Evolutionary conservation across 768 basidiomycete genomes (phyloP).

Genomic region (Suillus fuscotomentosus): DNA sequence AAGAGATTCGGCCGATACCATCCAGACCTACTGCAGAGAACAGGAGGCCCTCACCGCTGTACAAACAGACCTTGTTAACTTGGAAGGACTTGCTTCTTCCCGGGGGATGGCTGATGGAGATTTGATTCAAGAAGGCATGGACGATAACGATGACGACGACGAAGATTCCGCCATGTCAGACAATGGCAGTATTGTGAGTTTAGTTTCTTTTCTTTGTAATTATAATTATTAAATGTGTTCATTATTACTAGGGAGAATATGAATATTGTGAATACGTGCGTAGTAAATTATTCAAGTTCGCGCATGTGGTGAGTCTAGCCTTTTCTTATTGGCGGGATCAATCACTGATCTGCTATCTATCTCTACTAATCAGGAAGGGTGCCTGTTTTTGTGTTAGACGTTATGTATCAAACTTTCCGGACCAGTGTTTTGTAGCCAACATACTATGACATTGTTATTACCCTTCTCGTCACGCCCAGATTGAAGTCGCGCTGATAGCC

Average conservation of each 20-base stretch:
- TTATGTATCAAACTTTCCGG: background rate
- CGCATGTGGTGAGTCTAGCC: background rate
- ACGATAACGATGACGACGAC: background rate
- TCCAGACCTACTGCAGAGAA: background rate
- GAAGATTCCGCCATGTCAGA: background rate
- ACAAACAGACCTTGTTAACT: background rate
- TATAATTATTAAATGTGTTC: background rate
- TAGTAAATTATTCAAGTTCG: background rate
- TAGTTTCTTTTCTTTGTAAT: background rate
- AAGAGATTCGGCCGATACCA: background rate
- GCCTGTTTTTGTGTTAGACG: background rate
- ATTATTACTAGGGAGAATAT: background rate
- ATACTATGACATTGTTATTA: background rate
- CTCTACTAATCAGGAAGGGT: background rate
- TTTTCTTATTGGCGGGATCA: background rate
- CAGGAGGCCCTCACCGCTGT: background rate
- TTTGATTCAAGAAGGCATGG: background rate
- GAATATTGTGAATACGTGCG: background rate
- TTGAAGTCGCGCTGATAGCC: background rate
- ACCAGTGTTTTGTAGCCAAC: background rate
- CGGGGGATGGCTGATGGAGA: background rate
- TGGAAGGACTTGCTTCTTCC: background rate
- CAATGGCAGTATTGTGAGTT: background rate
- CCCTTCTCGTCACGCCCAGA: background rate
- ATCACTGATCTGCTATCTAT: background rate